These are phyloP conservation scores for Ogataea thermomethanolica DNA, from an alignment of 805 yeast species.

Conservation along the genomic window DNA sequence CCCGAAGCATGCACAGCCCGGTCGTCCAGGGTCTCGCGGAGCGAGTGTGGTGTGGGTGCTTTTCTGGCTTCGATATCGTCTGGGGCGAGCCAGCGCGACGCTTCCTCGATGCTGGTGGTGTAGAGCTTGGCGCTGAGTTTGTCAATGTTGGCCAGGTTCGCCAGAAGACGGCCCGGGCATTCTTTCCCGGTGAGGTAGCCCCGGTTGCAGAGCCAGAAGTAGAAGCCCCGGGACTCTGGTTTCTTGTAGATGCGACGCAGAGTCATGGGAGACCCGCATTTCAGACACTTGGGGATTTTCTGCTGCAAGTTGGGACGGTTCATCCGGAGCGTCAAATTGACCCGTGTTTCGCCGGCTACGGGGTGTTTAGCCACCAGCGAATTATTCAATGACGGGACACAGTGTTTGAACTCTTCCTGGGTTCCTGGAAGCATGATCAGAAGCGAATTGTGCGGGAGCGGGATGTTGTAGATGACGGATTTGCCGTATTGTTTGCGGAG, in stretches of 20 bases:
- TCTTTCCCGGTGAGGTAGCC: conserved; percentile 39
- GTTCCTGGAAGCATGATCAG: conserved; percentile 75
- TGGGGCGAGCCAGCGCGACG: conserved; percentile 46
- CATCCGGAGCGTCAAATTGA: conserved; percentile 65
- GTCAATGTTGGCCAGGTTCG: conserved; percentile 34
- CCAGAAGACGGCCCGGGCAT: conserved; percentile 50
- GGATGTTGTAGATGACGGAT: conserved; percentile 45
- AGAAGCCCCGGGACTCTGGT: conserved; percentile 46
- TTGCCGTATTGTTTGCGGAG: conserved; percentile 41
- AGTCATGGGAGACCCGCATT: conserved; percentile 43
- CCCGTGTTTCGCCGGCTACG: conserved; percentile 47
- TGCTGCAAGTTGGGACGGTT: conserved; percentile 38
- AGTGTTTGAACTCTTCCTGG: conserved; percentile 72
- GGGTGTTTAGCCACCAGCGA: conserved; percentile 41
- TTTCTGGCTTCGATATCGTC: conserved; percentile 33
- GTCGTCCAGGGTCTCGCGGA: conserved; percentile 2
- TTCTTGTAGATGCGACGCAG: conserved; percentile 53
- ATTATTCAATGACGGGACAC: conserved; percentile 46
- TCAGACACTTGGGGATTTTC: conserved; percentile 41
- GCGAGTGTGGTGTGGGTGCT: neutral
- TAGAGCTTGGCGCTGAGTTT: conserved; percentile 5
- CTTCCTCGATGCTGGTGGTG: conserved; percentile 33
- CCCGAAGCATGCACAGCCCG: neutral
- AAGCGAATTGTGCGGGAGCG: conserved; percentile 68
- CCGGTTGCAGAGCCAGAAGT: conserved; percentile 64